These are phyloP conservation scores for Cladophialophora yegresii DNA, from an alignment of 2,329 filamentous ascomycete species.

Conservation along the genomic window DNA sequence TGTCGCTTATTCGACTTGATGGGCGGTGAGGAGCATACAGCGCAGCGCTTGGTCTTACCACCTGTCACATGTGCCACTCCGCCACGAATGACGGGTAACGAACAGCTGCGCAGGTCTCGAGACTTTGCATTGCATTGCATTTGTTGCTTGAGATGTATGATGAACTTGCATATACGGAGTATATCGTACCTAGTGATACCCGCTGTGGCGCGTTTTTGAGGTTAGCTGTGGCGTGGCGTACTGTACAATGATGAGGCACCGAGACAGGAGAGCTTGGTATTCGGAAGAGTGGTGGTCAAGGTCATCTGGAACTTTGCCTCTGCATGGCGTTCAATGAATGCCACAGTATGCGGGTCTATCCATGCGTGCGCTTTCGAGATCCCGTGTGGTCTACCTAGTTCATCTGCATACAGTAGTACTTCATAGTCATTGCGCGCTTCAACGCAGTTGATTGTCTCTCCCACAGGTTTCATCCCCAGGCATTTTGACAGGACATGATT, in stretches of 20 bases:
- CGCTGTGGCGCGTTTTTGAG: background rate
- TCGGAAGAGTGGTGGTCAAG: background rate
- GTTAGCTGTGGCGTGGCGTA: background rate
- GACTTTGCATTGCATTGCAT: background rate
- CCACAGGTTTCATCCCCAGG: background rate
- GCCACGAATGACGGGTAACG: background rate
- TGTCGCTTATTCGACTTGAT: conserved; percentile 36
- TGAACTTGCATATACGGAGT: background rate
- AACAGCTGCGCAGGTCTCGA: background rate
- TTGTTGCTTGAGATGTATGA: background rate
- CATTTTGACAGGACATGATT: background rate
- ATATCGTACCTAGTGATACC: background rate
- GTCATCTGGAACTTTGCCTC: background rate
- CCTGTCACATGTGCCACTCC: background rate
- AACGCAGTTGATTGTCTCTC: background rate
- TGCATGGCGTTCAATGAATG: background rate
- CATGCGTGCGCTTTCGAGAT: background rate
- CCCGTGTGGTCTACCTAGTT: background rate
- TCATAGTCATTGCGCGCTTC: background rate
- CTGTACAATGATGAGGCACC: background rate
- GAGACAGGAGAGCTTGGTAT: background rate
- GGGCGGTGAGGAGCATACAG: no score
- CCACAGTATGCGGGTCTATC: background rate
- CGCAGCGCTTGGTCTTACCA: no score
- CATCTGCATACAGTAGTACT: background rate